Evolutionary conservation across 2,329 filamentous ascomycete species (phyloP), one percentile per base, ranked within the genome.

Genomic region (Pestalotiopsis sp.): DNA sequence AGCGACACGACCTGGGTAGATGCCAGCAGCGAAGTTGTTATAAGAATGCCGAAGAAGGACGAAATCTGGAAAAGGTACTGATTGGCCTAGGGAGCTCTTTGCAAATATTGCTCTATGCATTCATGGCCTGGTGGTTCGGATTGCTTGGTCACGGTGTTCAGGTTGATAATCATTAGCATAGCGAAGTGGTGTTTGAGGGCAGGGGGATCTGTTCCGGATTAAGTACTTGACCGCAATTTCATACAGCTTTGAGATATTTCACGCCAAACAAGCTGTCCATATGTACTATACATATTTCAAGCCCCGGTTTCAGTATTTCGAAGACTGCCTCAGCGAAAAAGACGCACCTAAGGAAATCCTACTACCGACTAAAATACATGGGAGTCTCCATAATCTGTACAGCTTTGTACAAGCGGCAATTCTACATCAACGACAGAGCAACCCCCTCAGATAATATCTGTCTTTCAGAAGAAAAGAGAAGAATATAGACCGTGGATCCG

Each of bases 1-100:
- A 86, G 86, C 9, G 86, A 86, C 0, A 82, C 88, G 14, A 81
- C 81, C 62, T 97, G 93, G 93, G 79, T 91, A 65, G 93, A 90
- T 78, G 88, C 85, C 0, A 84, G 85, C 1, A 90, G 90, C 0
- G 75, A 86, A 49, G 80, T 82, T 0, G 82, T 92, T 9, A 78
- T 83, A 3, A 70, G 83, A 4, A 80, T 86, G 73, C 80, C 81
- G 12, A 70, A 75, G 17, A 77, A 74, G 14, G 36, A 52, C 12
- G 61, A 39, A 1, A 23, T 49, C 49, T 64, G 61, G 61, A 25
- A 17, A 61, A 13, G 59, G n/a, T 31, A 31, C 31, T 31, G 39
- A 13, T 45, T 45, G 12, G 17, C 39, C 39, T 17, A 17, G 17
- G 39, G 39, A 45, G 39, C 17, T 12, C 12, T 6, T 17, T 49